A percentile compares a stretch with the other conserved stretches of the same genome.
Conservation (phyloP, 208 protist genomes). For the Crithidia acanthocephali region DNA sequence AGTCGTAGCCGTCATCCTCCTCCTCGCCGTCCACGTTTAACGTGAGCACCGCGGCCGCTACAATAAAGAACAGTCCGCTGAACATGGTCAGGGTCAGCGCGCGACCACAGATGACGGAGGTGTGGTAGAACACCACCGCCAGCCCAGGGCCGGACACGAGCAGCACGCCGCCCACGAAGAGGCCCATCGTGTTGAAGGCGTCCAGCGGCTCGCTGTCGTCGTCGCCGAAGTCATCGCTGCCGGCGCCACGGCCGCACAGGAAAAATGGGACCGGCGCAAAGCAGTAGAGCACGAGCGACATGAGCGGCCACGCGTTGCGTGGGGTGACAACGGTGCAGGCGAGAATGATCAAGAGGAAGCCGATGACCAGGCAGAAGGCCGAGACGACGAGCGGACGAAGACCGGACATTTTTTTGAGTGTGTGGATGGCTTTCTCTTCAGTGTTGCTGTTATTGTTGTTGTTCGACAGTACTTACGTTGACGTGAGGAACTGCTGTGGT, state of each 20-base stretch:
- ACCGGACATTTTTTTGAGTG: slow-evolving; percentile 32
- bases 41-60: slow-evolving; percentile 9
- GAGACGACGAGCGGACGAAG: slow-evolving; percentile 55
- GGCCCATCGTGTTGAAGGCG: slow-evolving; percentile 44
- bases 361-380: slow-evolving; percentile 59
- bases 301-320: slow-evolving; percentile 58
- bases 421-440: neutral
- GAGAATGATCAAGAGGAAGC: slow-evolving; percentile 61
- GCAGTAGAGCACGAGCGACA: slow-evolving; percentile 59
- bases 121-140: slow-evolving; percentile 68
- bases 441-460: no score
- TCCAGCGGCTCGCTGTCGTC: slow-evolving; percentile 37
- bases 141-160: slow-evolving; percentile 59
- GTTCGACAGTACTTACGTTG: no score
- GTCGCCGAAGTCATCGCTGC: slow-evolving; percentile 23
- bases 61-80: slow-evolving; percentile 39
- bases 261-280: slow-evolving; percentile 66
- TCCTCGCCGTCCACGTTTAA: neutral
- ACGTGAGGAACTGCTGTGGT: no score
- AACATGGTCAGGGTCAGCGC: slow-evolving; percentile 56
- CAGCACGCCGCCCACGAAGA: slow-evolving; percentile 74
- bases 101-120: slow-evolving; percentile 38
- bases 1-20: slow-evolving; percentile 47
- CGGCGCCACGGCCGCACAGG: slow-evolving; percentile 40
- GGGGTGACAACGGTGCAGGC: slow-evolving; percentile 52